Conservation (phyloP, 2,329 filamentous ascomycete species). For the Aspergillus novoparasiticus region DNA sequence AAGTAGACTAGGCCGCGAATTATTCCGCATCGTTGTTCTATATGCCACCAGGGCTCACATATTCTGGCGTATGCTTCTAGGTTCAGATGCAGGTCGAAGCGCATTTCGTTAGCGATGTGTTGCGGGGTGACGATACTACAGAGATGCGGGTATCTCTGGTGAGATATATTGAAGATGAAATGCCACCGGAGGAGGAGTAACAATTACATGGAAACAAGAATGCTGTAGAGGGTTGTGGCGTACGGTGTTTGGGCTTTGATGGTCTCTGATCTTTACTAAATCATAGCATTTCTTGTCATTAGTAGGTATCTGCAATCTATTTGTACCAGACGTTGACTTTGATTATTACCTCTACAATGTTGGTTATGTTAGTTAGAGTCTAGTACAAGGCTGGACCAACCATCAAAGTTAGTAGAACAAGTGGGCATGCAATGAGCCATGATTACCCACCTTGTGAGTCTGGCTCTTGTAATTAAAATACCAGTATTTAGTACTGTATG, state of each 20-base stretch:
- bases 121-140: conserved; percentile 91
- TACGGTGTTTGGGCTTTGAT: conserved; percentile 28
- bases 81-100: conserved; percentile 97
- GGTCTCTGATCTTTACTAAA: not conserved
- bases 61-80: conserved; percentile 39
- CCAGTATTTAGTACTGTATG: too few species aligned
- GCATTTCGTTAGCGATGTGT: conserved; percentile 90
- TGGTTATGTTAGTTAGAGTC: not conserved
- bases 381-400: not conserved
- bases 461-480: not conserved
- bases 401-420: not conserved
- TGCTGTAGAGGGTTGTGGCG: conserved; percentile 15
- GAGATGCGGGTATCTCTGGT: conserved; percentile 94
- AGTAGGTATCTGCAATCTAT: not conserved
- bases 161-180: conserved; percentile 94
- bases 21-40: not conserved
- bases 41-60: not conserved
- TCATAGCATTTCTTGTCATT: not conserved
- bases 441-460: not conserved
- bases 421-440: not conserved
- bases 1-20: conserved; percentile 23
- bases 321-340: not conserved
- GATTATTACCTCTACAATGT: not conserved
- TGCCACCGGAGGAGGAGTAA: conserved; percentile 94
- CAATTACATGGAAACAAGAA: not conserved